These are phyloP conservation scores for Athelia sp. DNA, from an alignment of 1,284 basidiomycete genomes.

Conservation along the genomic window DNA sequence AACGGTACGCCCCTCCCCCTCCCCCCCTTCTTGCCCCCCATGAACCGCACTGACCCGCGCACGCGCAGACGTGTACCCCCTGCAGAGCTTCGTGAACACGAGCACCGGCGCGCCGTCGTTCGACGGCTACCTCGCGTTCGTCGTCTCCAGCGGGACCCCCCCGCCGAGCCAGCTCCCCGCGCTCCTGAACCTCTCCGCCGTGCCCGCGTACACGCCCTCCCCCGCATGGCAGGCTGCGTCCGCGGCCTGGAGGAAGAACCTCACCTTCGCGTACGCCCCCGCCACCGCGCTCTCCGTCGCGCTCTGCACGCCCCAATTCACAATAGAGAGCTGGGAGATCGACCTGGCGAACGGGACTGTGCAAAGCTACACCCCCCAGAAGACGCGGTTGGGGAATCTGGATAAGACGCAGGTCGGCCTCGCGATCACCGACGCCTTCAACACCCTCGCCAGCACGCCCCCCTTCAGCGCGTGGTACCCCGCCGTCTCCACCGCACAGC, in stretches of 20 bases:
- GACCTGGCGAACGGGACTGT: background rate
- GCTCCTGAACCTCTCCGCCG: background rate
- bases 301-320: background rate
- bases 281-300: background rate
- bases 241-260: background rate
- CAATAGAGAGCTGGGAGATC: background rate
- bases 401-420: background rate
- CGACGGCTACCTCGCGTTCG: background rate
- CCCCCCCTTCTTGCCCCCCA: background rate
- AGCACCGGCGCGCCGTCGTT: background rate
- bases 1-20: background rate
- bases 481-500: background rate
- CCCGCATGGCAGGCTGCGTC: background rate
- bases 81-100: background rate
- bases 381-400: background rate
- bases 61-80: background rate
- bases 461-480: background rate
- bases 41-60: background rate
- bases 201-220: background rate
- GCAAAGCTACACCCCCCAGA: background rate
- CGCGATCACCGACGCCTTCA: background rate
- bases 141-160: background rate
- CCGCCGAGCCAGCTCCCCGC: background rate
- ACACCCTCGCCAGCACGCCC: background rate
- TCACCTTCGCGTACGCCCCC: background rate